Evolutionary conservation across 352 stramenopile species (phyloP).

Genomic region (Phytophthora crassamura): DNA sequence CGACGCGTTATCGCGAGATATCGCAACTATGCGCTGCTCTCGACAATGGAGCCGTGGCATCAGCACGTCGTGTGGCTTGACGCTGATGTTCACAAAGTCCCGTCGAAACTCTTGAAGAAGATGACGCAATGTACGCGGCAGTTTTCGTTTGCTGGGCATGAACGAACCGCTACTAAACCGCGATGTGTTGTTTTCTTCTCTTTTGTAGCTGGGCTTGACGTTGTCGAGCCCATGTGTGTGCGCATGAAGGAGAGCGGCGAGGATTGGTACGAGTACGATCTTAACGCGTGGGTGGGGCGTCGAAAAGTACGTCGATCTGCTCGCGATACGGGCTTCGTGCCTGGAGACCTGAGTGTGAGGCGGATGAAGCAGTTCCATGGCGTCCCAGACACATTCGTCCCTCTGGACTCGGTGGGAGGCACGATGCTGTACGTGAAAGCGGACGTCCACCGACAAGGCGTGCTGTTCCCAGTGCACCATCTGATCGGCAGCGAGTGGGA

Average conservation of each 20-base stretch:
- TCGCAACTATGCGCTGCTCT: slow-evolving; percentile 45
- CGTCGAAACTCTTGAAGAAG: slow-evolving; percentile 30
- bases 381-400: slow-evolving; percentile 17
- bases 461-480: slow-evolving; percentile 51
- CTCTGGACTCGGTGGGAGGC: slow-evolving; percentile 54
- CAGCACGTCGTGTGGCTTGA: slow-evolving; percentile 50
- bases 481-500: slow-evolving; percentile 50
- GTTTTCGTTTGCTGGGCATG: not conserved
- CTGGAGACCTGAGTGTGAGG: slow-evolving; percentile 25
- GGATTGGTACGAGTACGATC: slow-evolving; percentile 36
- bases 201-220: slow-evolving; percentile 25
- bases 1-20: slow-evolving; percentile 50
- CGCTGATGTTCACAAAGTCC: slow-evolving; percentile 40
- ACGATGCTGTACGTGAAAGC: slow-evolving; percentile 57
- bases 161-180: not conserved
- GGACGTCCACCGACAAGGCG: slow-evolving; percentile 55
- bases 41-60: slow-evolving; percentile 44
- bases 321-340: slow-evolving; percentile 18
- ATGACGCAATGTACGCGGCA: slow-evolving; percentile 36
- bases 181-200: not conserved
- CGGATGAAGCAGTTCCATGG: slow-evolving; percentile 28
- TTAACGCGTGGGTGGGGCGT: slow-evolving; percentile 31
- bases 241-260: slow-evolving; percentile 21
- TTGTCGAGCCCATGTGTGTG: slow-evolving; percentile 36
- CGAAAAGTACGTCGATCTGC: slow-evolving; percentile 24